Conservation (phyloP, 805 yeast species). For the Barnettozyma botsteinii region DNA sequence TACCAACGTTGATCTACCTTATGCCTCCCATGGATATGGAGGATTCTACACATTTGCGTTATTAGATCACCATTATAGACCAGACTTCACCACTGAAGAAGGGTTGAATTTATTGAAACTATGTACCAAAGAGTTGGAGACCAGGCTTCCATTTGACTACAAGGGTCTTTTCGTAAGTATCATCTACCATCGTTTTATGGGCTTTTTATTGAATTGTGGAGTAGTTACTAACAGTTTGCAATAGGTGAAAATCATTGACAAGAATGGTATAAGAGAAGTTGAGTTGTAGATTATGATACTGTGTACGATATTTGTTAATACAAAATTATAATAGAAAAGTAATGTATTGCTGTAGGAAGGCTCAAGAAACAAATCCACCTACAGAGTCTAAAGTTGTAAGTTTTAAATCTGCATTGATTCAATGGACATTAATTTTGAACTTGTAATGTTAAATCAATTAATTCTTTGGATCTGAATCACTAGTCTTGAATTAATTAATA, state of each 20-base stretch:
- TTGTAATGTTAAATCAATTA: no score
- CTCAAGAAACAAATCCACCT: no score
- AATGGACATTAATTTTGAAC: no score
- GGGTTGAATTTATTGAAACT: slow-evolving; percentile 68
- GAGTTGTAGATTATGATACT: slow-evolving; percentile 15
- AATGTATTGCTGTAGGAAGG: neutral
- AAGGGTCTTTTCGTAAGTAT: slow-evolving; percentile 61
- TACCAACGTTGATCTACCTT: slow-evolving; percentile 83
- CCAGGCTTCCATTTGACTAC: slow-evolving; percentile 89
- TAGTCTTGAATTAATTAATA: no score
- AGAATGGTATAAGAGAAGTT: slow-evolving; percentile 48
- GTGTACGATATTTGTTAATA: neutral
- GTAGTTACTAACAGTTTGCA: slow-evolving; percentile 10
- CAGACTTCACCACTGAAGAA: slow-evolving; percentile 67
- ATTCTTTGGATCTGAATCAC: no score
- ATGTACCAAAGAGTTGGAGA: slow-evolving; percentile 74
- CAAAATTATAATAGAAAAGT: neutral
- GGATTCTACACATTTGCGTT: slow-evolving; percentile 89
- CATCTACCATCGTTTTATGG: no score
- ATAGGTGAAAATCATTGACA: slow-evolving; percentile 57
- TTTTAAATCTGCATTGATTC: no score
- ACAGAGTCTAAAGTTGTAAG: no score
- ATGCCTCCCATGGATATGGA: slow-evolving; percentile 98
- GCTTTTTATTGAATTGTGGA: neutral
- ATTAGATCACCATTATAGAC: slow-evolving; percentile 83